Evolutionary conservation across 441 rosid species (phyloP), one percentile per base, ranked within the genome.

Genomic region (Populus tomentosa): DNA sequence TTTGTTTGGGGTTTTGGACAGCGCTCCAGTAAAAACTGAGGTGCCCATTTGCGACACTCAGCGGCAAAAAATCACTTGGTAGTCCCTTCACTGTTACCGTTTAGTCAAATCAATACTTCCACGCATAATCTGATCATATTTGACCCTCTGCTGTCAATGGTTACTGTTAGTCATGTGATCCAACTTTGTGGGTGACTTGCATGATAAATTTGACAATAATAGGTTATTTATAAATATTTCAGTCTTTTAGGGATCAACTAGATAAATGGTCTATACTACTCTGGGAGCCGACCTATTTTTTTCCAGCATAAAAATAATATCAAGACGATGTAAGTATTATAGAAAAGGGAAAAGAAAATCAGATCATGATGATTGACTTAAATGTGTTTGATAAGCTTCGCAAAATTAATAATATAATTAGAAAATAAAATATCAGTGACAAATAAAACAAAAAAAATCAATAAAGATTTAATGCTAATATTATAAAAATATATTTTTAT

Each of bases 221-320:
- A 46, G 20, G 56, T 46, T 46, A 46, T 46, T 46, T 46, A 2
- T 46, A 46, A 46, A 14, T 46, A 46, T 46, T 4, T 1, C 20
- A 14, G 0, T 46, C 6, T 4, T 46, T 46, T 46, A 46, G 56
- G 56, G 56, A 4, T 46, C 3, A 46, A 46, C 5, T 7, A 42
- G 14, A 11, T 7, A 42, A 0, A 2, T 4, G 18, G 0, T 14
- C 0, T 2, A 6, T 46, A 1, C 0, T 1, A 14, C 0, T 4
- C 6, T 46, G 6, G 7, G 56, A 46, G 7, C 18, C 0, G 2
- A 46, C 2, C 6, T 46, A 13, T 46, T 46, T 46, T 46, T 46
- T 46, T 46, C 3, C 7, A 46, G 2, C 0, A 4, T 14, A 4
- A 1, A 46, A 46, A 46, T 14, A 2, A 46, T 46, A 46, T 46